Percentiles rank a stretch among this genome's conserved stretches.
Evolutionary conservation across 225 moss, liverwort and hornwort genomes (phyloP).

Genomic region (Pseudoscleropodium purum): DNA sequence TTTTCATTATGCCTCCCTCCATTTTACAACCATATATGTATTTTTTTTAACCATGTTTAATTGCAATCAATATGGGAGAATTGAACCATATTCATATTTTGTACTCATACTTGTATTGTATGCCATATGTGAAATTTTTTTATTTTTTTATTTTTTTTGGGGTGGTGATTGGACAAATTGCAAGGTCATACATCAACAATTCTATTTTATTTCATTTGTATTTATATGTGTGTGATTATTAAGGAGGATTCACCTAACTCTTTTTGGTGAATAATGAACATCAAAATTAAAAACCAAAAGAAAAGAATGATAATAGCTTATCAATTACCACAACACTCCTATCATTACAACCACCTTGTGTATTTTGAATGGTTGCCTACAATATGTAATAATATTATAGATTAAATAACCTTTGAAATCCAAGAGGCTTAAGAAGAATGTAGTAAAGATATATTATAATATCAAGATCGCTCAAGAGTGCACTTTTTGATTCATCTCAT

Average conservation of each 20-base stretch:
- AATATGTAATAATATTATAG: not conserved
- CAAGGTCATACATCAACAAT: not conserved
- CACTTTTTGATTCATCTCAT: not conserved
- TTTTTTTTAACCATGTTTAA: not conserved
- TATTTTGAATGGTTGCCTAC: not conserved
- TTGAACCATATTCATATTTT: not conserved
- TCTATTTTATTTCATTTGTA: not conserved
- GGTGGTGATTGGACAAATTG: rapidly evolving
- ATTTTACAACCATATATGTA: not conserved
- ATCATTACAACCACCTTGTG: rapidly evolving
- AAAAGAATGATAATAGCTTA: too few species aligned
- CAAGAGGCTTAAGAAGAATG: not conserved
- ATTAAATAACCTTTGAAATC: not conserved
- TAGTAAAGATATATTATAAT: not conserved
- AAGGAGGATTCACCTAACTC: not conserved
- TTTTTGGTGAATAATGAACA: rapidly evolving
- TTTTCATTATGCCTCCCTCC: not conserved
- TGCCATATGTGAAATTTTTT: not conserved
- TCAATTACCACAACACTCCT: not conserved
- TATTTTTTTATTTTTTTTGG: not conserved
- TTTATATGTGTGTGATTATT: not conserved
- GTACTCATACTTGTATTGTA: rapidly evolving
- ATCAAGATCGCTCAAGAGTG: rapidly evolving
- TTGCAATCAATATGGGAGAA: not conserved
- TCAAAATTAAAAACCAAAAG: not conserved